A percentile compares a stretch with the other conserved stretches of the same genome.
phyloP scores from a whole-genome alignment of 441 rosid genomes.

The Adansonia rubrostipa region DNA sequence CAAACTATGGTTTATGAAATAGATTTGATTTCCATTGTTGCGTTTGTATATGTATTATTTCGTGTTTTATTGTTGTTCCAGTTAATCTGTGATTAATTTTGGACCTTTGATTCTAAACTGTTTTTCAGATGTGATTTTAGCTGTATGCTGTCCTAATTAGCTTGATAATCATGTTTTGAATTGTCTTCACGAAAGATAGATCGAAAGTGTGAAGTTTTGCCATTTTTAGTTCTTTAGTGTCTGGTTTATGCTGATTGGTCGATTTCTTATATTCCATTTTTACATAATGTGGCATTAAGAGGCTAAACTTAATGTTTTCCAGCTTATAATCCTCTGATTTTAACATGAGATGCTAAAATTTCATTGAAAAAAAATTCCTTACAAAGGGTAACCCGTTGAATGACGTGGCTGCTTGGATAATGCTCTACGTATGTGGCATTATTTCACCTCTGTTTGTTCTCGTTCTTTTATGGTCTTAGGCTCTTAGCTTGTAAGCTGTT shows the following conservation, averaged over 20 bases:
- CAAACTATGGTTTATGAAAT: conserved; percentile 37
- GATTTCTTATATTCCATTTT: not conserved
- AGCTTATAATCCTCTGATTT: not conserved
- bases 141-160: not conserved
- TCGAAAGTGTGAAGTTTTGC: not conserved
- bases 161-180: not conserved
- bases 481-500: not conserved
- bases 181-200: not conserved
- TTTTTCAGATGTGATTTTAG: not conserved
- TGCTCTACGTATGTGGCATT: no score
- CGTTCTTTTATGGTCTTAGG: not conserved
- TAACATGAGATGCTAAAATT: no score
- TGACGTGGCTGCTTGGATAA: no score
- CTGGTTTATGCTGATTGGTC: not conserved
- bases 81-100: not conserved
- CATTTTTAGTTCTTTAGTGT: not conserved
- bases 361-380: no score
- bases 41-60: not conserved
- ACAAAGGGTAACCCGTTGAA: no score
- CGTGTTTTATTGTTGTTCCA: not conserved
- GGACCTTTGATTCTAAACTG: not conserved
- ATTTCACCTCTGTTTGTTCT: no score
- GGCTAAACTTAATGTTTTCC: not conserved
- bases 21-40: not conserved
- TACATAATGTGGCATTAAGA: not conserved